phyloP scores from a whole-genome alignment of 352 stramenopile genomes.

The Phytophthora aleatoria region DNA sequence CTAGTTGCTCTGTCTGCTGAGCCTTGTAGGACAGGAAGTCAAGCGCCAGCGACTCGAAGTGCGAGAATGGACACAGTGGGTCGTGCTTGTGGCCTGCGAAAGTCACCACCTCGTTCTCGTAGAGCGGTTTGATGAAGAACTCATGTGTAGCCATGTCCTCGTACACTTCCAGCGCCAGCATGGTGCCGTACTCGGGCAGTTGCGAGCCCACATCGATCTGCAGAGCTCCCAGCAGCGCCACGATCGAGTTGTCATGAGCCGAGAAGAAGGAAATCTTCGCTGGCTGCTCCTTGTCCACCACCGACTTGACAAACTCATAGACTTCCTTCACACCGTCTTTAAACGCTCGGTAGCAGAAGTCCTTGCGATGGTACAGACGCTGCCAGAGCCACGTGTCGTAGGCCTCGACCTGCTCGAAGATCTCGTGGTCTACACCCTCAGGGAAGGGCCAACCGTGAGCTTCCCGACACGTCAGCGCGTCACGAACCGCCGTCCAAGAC shows the following conservation, averaged over 20 bases:
- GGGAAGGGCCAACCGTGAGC: constrained; percentile 69
- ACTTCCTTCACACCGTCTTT: constrained; percentile 65
- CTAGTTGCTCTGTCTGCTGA: neutral
- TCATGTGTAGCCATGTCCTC: constrained; percentile 43
- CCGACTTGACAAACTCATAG: constrained; percentile 52
- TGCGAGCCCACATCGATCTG: constrained; percentile 63
- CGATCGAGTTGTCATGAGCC: constrained; percentile 86
- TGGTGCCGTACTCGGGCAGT: constrained; percentile 71
- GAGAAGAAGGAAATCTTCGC: constrained; percentile 84
- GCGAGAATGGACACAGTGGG: constrained; percentile 59
- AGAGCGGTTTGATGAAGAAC: constrained; percentile 65
- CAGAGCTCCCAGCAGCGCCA: constrained; percentile 71
- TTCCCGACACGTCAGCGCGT: constrained; percentile 66
- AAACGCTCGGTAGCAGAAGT: constrained; percentile 69
- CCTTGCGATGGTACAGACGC: constrained; percentile 63
- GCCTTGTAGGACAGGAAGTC: constrained; percentile 47
- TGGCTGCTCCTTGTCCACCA: constrained; percentile 41
- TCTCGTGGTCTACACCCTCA: constrained; percentile 65
- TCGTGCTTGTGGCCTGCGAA: constrained; percentile 65
- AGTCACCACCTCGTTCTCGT: constrained; percentile 55
- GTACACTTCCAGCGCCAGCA: constrained; percentile 77
- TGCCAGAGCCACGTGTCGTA: constrained; percentile 89
- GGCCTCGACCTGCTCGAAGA: constrained; percentile 58
- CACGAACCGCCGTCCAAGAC: constrained; percentile 78
- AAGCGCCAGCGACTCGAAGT: constrained; percentile 61